phyloP scores from a whole-genome alignment of 23 red algal species.

The Cyanidioschyzon merolae region DNA sequence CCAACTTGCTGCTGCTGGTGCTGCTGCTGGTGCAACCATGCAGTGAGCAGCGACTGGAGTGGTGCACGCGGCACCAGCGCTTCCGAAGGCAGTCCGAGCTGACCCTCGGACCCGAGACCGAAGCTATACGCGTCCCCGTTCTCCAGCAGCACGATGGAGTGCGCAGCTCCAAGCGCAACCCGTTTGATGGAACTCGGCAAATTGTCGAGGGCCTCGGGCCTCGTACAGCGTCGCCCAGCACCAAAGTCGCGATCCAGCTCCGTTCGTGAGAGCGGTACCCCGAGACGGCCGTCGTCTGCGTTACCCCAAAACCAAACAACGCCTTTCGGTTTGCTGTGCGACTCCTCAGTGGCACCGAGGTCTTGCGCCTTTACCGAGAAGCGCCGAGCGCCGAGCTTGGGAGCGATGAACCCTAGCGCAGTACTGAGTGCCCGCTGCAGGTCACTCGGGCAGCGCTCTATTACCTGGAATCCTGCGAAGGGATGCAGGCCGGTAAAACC shows the following conservation, averaged over 20 bases:
- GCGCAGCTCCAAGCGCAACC: constrained; percentile 7
- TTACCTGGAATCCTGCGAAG: too few relatives aligned
- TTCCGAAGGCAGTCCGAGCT: constrained; percentile 2
- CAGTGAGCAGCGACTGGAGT: neutral
- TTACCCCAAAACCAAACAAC: neutral
- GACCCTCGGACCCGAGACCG: constrained; percentile 1
- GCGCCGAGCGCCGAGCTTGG: too few relatives aligned
- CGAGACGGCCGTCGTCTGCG: constrained; percentile 12
- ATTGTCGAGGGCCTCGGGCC: neutral
- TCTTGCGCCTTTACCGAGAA: too few relatives aligned
- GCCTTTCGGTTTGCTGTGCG: neutral
- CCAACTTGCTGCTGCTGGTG: neutral
- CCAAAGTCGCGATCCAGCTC: neutral
- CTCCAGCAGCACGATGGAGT: constrained; percentile 11
- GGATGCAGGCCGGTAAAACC: too few relatives aligned
- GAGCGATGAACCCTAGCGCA: too few relatives aligned
- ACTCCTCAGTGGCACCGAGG: too few relatives aligned
- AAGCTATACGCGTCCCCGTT: neutral
- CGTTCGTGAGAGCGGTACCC: neutral
- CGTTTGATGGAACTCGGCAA: neutral
- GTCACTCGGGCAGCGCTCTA: too few relatives aligned
- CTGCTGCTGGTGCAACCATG: too few relatives aligned
- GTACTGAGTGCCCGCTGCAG: too few relatives aligned
- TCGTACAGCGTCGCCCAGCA: neutral
- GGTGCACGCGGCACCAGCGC: neutral